Base-by-base conservation (phyloP, 2,329 filamentous ascomycete genomes). In the Beauveria asiatica region DNA sequence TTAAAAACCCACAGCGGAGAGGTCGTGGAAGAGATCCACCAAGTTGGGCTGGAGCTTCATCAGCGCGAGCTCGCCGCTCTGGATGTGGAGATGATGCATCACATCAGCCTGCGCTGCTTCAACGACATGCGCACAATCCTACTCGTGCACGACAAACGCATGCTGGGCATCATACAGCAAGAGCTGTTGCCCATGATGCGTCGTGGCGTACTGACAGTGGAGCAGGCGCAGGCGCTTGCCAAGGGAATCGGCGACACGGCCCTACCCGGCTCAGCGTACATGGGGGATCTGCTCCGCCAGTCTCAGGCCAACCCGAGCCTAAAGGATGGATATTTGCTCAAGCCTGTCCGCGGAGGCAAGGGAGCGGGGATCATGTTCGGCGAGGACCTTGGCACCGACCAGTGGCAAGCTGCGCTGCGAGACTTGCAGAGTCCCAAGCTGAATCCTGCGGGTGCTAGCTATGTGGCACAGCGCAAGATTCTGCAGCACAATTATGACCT, bases 111-210 rank as follows among this genome's bases (percentile, higher is more conserved):
- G 1, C 66, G 70, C 11, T 75, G 74, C 56, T 72, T 75, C 59
- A 77, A 77, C 44, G 74, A 77, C 58, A 66, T 77, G 63, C 70
- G 74, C 0, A 77, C 74, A 0, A 66, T 77, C 5, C 63, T 76
- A 7, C 63, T 77, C 1, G 70, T 74, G 1, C 75, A 77, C 60
- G 75, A 77, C 63, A 77, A 77, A 60, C 71, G 75, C 2, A 75
- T 77, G 71, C 63, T 76, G 1, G 73, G 73, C 8, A 68, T 77
- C 13, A 63, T 76, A 2, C 68, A 64, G 45, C 69, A 74, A 53
- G 73, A 77, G 57, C 59, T 74, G 0, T 60, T 63, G 4, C n/a
- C 50, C 0, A 50, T 77, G 9, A 60, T 72, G 6, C 55, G 21
- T 1, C 65, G 66, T 1, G 25, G 60, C 1, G 68, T 71, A 1